A percentile compares a stretch with the other conserved stretches of the same genome.
Evolutionary conservation across 2,329 filamentous ascomycete species (phyloP).

Genomic region (Penicillium concentricum): DNA sequence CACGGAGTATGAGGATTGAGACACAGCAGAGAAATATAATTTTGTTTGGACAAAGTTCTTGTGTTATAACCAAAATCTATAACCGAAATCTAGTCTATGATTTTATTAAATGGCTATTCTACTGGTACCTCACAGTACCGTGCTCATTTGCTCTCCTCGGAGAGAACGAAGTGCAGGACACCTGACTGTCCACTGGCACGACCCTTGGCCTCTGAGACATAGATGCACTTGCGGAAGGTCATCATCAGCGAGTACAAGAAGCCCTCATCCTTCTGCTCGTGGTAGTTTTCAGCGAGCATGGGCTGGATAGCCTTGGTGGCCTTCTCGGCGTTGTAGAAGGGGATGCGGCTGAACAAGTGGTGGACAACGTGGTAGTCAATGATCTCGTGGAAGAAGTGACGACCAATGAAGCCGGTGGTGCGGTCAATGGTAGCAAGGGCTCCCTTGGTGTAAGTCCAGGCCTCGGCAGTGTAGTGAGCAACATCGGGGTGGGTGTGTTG

Average conservation of each 20-base stretch:
- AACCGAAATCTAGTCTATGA: neutral
- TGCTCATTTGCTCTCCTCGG: conserved; percentile 12
- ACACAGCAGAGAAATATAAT: neutral
- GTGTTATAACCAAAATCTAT: neutral
- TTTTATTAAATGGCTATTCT: neutral
- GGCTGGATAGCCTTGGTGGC: conserved; percentile 58
- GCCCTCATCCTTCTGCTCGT: conserved; percentile 34
- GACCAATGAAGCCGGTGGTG: conserved; percentile 63
- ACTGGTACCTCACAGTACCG: neutral
- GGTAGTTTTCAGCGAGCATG: conserved; percentile 57
- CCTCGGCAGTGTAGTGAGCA: conserved; percentile 58
- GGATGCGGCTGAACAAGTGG: conserved; percentile 61
- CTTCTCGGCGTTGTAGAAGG: conserved; percentile 61
- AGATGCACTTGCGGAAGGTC: conserved; percentile 50
- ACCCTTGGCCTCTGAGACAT: conserved; percentile 39
- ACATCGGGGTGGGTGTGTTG: conserved; percentile 65
- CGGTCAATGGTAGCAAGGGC: conserved; percentile 64
- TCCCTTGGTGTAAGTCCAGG: conserved; percentile 63
- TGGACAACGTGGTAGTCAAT: conserved; percentile 65
- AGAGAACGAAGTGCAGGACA: conserved; percentile 21
- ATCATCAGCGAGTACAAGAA: conserved; percentile 50
- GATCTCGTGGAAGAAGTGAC: conserved; percentile 66
- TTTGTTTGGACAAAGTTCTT: neutral
- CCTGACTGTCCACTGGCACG: conserved; percentile 22
- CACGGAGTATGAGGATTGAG: neutral